phyloP scores from a whole-genome alignment of 768 basidiomycete genomes.

The Leucocoprinus leucothites region DNA sequence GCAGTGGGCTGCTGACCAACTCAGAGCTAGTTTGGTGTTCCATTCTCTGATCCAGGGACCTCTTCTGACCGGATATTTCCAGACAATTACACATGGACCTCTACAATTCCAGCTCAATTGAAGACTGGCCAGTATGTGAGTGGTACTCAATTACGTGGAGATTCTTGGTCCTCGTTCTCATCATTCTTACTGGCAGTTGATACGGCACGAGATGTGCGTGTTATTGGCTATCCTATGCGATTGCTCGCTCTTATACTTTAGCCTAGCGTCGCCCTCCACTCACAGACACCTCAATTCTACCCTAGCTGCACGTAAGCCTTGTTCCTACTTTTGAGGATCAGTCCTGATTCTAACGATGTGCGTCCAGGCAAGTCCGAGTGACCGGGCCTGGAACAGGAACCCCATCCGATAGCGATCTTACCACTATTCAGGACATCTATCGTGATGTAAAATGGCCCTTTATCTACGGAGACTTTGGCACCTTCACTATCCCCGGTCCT shows the following conservation, averaged over 20 bases:
- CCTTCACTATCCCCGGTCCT: conserved; percentile 36
- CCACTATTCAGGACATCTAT: conserved; percentile 33
- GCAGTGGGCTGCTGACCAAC: conserved; percentile 40
- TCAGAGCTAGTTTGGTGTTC: conserved; percentile 35
- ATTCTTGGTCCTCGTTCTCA: conserved; percentile 1
- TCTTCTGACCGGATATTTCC: conserved; percentile 12
- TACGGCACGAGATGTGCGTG: conserved; percentile 47
- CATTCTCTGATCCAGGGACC: conserved; percentile 1
- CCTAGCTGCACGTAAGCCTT: conserved; percentile 46
- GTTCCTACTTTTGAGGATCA: background rate
- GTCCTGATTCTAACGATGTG: conserved; percentile 1
- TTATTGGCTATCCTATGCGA: background rate
- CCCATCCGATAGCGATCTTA: conserved; percentile 30
- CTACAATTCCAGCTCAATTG: conserved; percentile 38
- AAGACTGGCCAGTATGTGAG: conserved; percentile 47
- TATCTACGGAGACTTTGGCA: conserved; percentile 30
- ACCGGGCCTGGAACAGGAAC: conserved; percentile 33
- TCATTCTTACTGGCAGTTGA: conserved; percentile 27
- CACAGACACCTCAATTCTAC: conserved; percentile 40
- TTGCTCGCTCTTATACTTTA: conserved; percentile 9
- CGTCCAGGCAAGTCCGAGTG: conserved; percentile 31
- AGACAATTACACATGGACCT: conserved; percentile 40
- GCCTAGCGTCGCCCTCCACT: conserved; percentile 43
- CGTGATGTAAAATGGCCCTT: conserved; percentile 30
- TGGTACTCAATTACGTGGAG: conserved; percentile 18